Conservation (phyloP, 2,329 filamentous ascomycete genomes). For the Fulvia fulva region DNA sequence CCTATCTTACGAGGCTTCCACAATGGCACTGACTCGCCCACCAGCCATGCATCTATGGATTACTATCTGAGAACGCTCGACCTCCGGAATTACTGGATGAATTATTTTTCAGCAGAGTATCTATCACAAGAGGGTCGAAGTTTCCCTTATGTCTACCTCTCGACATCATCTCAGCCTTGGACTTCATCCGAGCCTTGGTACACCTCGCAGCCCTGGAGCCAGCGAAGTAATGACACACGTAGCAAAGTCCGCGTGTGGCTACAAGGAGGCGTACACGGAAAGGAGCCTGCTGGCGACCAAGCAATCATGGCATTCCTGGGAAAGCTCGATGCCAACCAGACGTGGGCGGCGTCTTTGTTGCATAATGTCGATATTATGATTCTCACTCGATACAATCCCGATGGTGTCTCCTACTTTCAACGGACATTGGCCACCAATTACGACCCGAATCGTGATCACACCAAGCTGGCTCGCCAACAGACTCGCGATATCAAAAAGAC, state of each 20-base stretch:
- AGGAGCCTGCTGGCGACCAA: no score
- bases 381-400: constrained; percentile 39
- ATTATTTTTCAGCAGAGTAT: constrained; percentile 28
- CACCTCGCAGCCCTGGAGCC: no score
- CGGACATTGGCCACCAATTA: no score
- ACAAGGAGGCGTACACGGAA: no score
- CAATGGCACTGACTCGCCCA: constrained; percentile 33
- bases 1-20: constrained; percentile 30
- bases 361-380: no score
- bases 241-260: no score
- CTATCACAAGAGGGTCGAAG: constrained; percentile 33
- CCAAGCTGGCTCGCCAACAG: constrained; percentile 31
- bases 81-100: constrained; percentile 34
- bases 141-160: constrained; percentile 32
- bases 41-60: constrained; percentile 26
- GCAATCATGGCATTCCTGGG: no score
- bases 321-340: no score
- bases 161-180: neutral
- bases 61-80: constrained; percentile 30
- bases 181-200: neutral
- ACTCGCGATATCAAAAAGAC: constrained; percentile 31
- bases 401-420: constrained; percentile 36
- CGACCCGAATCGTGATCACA: constrained; percentile 24
- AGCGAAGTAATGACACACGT: constrained; percentile 26
- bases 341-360: no score